Evolutionary conservation across 768 basidiomycete genomes (phyloP).

Genomic region (Russula lepida): DNA sequence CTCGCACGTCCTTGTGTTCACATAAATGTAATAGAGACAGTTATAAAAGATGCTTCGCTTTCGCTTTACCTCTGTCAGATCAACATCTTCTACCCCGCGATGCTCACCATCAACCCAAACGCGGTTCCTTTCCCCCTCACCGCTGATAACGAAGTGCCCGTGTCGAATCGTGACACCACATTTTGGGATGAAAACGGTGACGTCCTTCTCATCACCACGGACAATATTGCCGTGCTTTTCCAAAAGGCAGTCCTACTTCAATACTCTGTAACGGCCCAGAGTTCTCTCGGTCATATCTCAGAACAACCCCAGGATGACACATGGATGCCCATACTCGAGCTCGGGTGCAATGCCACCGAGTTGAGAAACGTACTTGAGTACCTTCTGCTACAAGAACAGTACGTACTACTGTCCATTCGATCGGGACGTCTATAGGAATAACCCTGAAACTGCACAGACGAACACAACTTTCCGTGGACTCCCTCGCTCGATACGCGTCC

Average conservation of each 20-base stretch:
- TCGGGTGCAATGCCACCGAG: conserved; percentile 8
- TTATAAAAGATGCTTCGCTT: conserved; percentile 3
- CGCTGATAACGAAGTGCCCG: conserved; percentile 3
- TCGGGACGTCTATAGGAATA: neutral
- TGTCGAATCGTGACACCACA: conserved; percentile 1
- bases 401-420: neutral
- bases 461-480: neutral
- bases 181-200: conserved; percentile 15
- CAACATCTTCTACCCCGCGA: neutral
- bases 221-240: conserved; percentile 3
- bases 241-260: conserved; percentile 9
- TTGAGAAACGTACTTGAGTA: conserved; percentile 16
- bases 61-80: neutral
- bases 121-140: conserved; percentile 13
- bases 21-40: neutral
- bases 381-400: conserved; percentile 6
- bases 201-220: conserved; percentile 15
- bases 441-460: neutral
- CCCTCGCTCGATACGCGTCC: conserved; percentile 12
- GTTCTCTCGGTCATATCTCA: conserved; percentile 8
- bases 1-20: neutral
- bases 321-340: conserved; percentile 16
- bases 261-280: conserved; percentile 9
- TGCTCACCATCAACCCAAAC: conserved; percentile 12
- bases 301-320: conserved; percentile 1